Base-by-base conservation (phyloP, 2,329 filamentous ascomycete genomes). In the Fusarium marasasianum region DNA sequence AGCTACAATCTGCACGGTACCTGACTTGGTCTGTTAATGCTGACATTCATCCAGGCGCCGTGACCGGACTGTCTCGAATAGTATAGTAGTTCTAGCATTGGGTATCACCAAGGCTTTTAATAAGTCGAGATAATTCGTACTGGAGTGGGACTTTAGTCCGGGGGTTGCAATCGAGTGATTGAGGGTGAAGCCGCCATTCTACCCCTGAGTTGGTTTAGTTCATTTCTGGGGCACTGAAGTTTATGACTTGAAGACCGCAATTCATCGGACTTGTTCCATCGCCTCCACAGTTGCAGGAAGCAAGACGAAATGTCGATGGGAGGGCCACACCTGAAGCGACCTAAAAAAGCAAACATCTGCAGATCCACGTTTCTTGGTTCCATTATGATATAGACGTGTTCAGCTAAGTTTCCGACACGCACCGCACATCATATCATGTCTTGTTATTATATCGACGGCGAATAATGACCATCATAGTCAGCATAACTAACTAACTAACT, bases 301-400 rank as follows among this genome's bases (percentile, higher is more conserved):
- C 41, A 69, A 31, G 20, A 41, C 40, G 38, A 35, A 57, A 60
- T 17, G 29, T 56, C 43, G 44, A 37, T 31, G 48, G 43, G 72
- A 72, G 68, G 63, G 69, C 54, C 59, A 72, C 40, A 61, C 67
- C 54, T 74, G 66, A 74, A 55, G 64, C 43, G 67, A 54, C 59
- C 67, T 58, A 41, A 63, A 61, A 54, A 64, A 62, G 63, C 44
- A 75, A 73, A 73, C 51, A 73, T 66, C 26, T 40, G 57, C 59
- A 73, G 71, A 69, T 67, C 71, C 54, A 64, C 63, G 69, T 47
- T 72, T 57, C 50, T 66, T 37, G 53, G 71, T 67, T 59, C 48
- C 70, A 73, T 61, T 68, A 61, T 44, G 47, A 65, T 40, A 54
- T 53, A 38, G 47, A 63, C 57, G 43, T 56, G 48, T 55, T 54